These are phyloP conservation scores for Lepiota brunneoincarnata DNA, from an alignment of 768 basidiomycete species.

Conservation along the genomic window DNA sequence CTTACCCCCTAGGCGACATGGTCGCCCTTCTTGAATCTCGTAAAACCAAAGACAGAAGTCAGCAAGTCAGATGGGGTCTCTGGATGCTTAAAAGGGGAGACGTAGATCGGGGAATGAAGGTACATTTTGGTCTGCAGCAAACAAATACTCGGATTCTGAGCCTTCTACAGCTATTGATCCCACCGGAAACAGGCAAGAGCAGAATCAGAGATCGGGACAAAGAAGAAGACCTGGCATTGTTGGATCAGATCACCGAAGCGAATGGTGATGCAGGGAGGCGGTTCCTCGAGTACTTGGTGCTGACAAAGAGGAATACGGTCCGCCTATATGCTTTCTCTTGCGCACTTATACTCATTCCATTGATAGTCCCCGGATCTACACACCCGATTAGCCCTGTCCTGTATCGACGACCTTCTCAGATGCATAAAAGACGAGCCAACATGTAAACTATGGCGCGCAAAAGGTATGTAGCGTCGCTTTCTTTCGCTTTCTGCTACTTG, in stretches of 20 bases:
- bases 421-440: conserved; percentile 52
- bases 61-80: conserved; percentile 60
- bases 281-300: conserved; percentile 80
- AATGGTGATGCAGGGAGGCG: conserved; percentile 60
- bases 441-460: conserved; percentile 68
- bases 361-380: conserved; percentile 62
- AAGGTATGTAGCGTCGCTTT: conserved; percentile 38
- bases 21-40: conserved; percentile 53
- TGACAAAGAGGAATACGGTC: conserved; percentile 64
- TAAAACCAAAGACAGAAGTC: conserved; percentile 58
- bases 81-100: conserved; percentile 72
- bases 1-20: conserved; percentile 62
- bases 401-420: conserved; percentile 50
- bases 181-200: conserved; percentile 52
- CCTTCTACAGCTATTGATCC: conserved; percentile 55
- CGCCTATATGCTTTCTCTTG: conserved; percentile 14
- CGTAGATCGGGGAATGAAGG: conserved; percentile 69
- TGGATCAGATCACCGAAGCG: conserved; percentile 55
- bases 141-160: background rate
- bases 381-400: conserved; percentile 56
- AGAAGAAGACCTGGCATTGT: conserved; percentile 57
- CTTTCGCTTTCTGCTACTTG: conserved; percentile 2
- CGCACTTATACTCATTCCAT: background rate
- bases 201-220: conserved; percentile 39
- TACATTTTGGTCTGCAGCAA: conserved; percentile 23